Conservation (phyloP, 1,139 yeast genomes). For the Suhomyces terraborum region DNA sequence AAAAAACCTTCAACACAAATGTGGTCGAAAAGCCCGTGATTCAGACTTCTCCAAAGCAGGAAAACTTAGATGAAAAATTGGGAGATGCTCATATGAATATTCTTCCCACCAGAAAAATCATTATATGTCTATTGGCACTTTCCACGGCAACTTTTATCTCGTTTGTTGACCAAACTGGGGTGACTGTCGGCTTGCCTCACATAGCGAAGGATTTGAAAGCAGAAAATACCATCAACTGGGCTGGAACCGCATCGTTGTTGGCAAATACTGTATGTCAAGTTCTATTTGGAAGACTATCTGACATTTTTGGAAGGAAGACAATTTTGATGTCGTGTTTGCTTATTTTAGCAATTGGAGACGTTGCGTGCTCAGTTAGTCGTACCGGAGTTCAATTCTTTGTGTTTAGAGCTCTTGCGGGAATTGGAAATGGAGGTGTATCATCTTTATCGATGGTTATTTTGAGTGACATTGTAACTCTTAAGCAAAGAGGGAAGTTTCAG, state of each 20-base stretch:
- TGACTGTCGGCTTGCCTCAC: slow-evolving; percentile 45
- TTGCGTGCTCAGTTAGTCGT: slow-evolving; percentile 44
- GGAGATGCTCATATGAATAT: slow-evolving; percentile 43
- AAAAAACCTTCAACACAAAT: slow-evolving; percentile 3
- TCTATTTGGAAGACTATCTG: slow-evolving; percentile 43
- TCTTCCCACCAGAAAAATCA: slow-evolving; percentile 33
- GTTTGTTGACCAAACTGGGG: slow-evolving; percentile 44
- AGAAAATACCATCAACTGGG: slow-evolving; percentile 47
- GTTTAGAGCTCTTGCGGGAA: slow-evolving; percentile 46
- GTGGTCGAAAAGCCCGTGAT: slow-evolving; percentile 7
- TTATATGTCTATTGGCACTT: slow-evolving; percentile 31
- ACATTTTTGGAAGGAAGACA: slow-evolving; percentile 48
- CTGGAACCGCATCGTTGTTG: slow-evolving; percentile 47
- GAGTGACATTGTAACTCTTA: slow-evolving; percentile 44
- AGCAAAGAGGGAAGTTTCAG: slow-evolving; percentile 47
- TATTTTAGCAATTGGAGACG: slow-evolving; percentile 42
- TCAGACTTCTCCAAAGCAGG: background rate
- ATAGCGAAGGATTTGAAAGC: slow-evolving; percentile 42
- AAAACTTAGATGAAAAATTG: slow-evolving; percentile 30
- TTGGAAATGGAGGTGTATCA: slow-evolving; percentile 49
- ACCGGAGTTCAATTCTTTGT: slow-evolving; percentile 41
- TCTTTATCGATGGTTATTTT: slow-evolving; percentile 46
- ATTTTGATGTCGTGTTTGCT: slow-evolving; percentile 37
- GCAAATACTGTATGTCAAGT: slow-evolving; percentile 50
- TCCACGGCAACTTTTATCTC: slow-evolving; percentile 33